phyloP scores from a whole-genome alignment of 1,284 basidiomycete genomes.

The Austroboletus niveus region DNA sequence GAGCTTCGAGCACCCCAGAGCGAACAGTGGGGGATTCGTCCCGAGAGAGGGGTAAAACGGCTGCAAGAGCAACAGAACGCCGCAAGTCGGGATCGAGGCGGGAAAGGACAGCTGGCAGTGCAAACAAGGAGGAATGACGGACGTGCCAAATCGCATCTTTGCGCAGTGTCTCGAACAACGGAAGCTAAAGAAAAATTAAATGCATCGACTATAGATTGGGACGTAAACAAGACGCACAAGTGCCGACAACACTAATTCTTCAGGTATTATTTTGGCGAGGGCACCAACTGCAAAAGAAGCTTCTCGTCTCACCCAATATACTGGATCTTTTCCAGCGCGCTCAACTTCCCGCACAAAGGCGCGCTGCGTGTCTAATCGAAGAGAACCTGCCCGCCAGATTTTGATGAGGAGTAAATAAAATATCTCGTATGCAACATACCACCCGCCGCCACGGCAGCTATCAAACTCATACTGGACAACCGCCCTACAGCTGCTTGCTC shows the following conservation, averaged over 20 bases:
- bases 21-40: conserved; percentile 76
- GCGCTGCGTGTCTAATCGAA: conserved; percentile 57
- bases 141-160: conserved; percentile 81
- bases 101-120: conserved; percentile 77
- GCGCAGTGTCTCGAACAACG: conserved; percentile 72
- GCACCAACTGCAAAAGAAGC: conserved; percentile 88
- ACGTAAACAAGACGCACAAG: conserved; percentile 52
- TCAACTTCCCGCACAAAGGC: conserved; percentile 84
- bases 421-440: conserved; percentile 43
- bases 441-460: conserved; percentile 80
- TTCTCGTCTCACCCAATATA: conserved; percentile 86
- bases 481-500: conserved; percentile 84
- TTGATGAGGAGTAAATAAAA: conserved; percentile 4
- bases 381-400: conserved; percentile 45
- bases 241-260: conserved; percentile 60
- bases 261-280: conserved; percentile 80
- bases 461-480: conserved; percentile 89
- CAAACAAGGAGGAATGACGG: conserved; percentile 85
- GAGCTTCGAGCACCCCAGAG: conserved; percentile 80
- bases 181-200: conserved; percentile 50
- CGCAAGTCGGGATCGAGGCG: conserved; percentile 58
- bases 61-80: conserved; percentile 61
- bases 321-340: conserved; percentile 72
- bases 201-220: not conserved
- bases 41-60: conserved; percentile 59